phyloP scores from a whole-genome alignment of 495 filamentous ascomycete genomes.

The Trichoderma erinaceum region DNA sequence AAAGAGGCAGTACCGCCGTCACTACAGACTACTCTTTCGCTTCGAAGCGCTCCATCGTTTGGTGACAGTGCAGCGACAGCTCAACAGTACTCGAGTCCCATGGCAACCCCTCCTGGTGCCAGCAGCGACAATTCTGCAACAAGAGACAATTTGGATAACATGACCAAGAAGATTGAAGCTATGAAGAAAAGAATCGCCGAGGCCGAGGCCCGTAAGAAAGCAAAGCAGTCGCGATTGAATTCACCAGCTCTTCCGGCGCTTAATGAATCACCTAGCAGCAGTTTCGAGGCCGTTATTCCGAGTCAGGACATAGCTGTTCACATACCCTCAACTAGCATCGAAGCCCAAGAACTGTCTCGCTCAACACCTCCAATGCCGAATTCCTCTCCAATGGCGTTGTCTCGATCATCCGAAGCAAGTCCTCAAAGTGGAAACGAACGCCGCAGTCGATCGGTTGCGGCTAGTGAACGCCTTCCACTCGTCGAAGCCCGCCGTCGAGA shows the following conservation, averaged over 20 bases:
- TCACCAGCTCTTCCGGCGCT: constrained; percentile 1
- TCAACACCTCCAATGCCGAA: constrained; percentile 22
- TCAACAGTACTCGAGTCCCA: constrained; percentile 32
- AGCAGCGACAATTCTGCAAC: constrained; percentile 21
- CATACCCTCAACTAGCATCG: background rate
- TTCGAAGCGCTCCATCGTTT: constrained; percentile 42
- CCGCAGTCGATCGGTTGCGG: constrained; percentile 6
- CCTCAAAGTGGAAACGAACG: constrained; percentile 4
- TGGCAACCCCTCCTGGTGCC: constrained; percentile 33
- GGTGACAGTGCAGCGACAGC: constrained; percentile 18
- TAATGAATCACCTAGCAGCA: background rate
- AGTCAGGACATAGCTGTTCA: background rate
- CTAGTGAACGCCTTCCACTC: constrained; percentile 48
- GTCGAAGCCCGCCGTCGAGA: constrained; percentile 51
- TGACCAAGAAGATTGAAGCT: constrained; percentile 64
- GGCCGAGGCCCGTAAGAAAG: constrained; percentile 60
- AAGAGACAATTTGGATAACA: constrained; percentile 52
- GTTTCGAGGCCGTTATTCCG: background rate
- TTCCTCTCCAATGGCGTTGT: constrained; percentile 18
- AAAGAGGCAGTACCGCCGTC: background rate
- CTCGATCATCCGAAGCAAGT: constrained; percentile 20
- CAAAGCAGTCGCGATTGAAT: constrained; percentile 9
- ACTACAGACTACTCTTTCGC: constrained; percentile 20
- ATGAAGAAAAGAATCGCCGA: constrained; percentile 73
- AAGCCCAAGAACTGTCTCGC: constrained; percentile 10